phyloP scores from a whole-genome alignment of 2,329 filamentous ascomycete genomes.

The Parastagonospora nodorum region DNA sequence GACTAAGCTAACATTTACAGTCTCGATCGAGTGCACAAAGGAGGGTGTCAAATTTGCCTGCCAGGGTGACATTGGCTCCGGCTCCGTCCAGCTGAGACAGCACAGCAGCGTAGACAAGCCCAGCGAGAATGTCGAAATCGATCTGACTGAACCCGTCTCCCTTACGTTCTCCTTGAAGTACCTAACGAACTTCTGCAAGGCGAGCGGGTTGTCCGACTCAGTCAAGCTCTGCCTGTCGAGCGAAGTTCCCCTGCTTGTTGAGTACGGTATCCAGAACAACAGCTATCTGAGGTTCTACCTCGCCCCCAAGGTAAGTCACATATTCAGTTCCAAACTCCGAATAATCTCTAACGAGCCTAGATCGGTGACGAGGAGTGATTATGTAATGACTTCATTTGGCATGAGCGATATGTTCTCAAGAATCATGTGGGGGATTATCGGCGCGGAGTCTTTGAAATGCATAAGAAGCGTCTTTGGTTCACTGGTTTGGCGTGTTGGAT shows the following conservation, averaged over 20 bases:
- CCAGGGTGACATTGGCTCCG: conserved; percentile 93
- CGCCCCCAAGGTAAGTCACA: conserved; percentile 81
- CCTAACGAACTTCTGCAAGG: conserved; percentile 99
- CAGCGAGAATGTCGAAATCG: conserved; percentile 82
- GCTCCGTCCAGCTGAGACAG: conserved; percentile 87
- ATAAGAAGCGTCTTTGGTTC: conserved; percentile 28
- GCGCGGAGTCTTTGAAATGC: conserved; percentile 34
- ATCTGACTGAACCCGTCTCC: conserved; percentile 87
- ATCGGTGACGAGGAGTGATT: conserved; percentile 70
- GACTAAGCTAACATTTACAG: conserved; percentile 55
- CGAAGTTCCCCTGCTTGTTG: conserved; percentile 93
- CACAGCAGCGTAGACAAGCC: conserved; percentile 91
- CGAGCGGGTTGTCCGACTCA: conserved; percentile 75
- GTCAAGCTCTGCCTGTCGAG: conserved; percentile 95
- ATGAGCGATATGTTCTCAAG: conserved; percentile 32
- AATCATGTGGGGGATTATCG: conserved; percentile 28
- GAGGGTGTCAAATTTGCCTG: conserved; percentile 96
- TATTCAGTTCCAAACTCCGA: background rate
- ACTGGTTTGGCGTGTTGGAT: conserved; percentile 20
- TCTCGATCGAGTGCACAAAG: conserved; percentile 94
- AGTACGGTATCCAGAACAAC: conserved; percentile 82
- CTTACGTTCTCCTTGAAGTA: conserved; percentile 99
- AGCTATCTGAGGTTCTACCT: conserved; percentile 97
- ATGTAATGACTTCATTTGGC: conserved; percentile 17
- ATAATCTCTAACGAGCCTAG: conserved; percentile 55